Evolutionary conservation across 805 yeast species (phyloP).

Genomic region (Priceomyces fermenticarens): DNA sequence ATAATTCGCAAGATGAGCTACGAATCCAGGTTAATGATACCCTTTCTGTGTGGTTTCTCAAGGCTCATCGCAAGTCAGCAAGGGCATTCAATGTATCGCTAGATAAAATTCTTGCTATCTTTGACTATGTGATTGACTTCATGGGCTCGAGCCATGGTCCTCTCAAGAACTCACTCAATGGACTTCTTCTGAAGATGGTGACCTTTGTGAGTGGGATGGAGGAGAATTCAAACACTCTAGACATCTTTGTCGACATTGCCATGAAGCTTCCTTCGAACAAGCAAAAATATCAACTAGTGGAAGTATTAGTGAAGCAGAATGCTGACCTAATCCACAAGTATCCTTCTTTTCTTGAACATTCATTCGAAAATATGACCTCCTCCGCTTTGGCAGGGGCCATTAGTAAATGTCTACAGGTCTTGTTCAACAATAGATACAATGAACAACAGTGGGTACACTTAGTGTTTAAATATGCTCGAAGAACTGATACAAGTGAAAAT

Average conservation of each 20-base stretch:
- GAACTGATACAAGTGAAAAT: conserved; percentile 37
- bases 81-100: not conserved
- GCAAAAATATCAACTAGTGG: conserved; percentile 60
- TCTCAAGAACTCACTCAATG: conserved; percentile 63
- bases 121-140: conserved; percentile 58
- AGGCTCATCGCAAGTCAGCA: conserved; percentile 29
- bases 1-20: not conserved
- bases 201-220: conserved; percentile 26
- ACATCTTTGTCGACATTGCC: conserved; percentile 17
- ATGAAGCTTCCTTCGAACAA: conserved; percentile 26
- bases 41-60: conserved; percentile 59
- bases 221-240: conserved; percentile 17
- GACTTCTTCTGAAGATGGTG: conserved; percentile 55
- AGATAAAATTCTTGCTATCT: conserved; percentile 11
- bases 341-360: conserved; percentile 45
- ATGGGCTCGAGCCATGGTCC: conserved; percentile 74
- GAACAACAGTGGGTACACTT: conserved; percentile 44
- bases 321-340: conserved; percentile 38
- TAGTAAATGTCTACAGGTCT: conserved; percentile 51
- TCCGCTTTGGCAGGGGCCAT: conserved; percentile 65
- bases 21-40: conserved; percentile 54
- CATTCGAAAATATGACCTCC: conserved; percentile 51
- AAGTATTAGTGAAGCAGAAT: conserved; percentile 47
- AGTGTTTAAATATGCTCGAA: conserved; percentile 32
- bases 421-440: conserved; percentile 21